Base-by-base conservation (phyloP, 2,329 filamentous ascomycete genomes). In the Myriosclerotinia scirpicola region DNA sequence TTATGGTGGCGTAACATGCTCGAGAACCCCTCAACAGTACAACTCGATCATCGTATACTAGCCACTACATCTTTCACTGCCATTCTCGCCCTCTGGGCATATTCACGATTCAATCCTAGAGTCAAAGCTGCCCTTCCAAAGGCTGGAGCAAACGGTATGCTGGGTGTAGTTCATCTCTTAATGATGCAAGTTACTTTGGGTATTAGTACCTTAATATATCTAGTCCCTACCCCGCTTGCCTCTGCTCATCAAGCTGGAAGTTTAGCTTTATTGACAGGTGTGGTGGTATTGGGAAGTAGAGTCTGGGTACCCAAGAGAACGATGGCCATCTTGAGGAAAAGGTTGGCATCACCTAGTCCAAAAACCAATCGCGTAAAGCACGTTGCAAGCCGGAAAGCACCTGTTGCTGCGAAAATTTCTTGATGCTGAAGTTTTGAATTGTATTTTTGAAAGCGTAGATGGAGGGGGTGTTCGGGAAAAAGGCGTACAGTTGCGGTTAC, bases 1-100 rank as follows among this genome's bases (percentile, higher is more conserved):
- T 82, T 98, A 22, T 93, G 90, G 87, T 99, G 95, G 95, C 89
- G 95, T 75, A 99, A 99, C 80, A 90, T 96, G 84, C 88, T 98
- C 44, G 95, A 98, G 82, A 99, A 99, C 80, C 96, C 95, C 4
- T 93, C 91, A 20, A 86, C 96, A 36, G 96, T 98, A 2, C 96
- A 99, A 80, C 86, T 99, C 54, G 92, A 99, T 79, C 95, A 99
- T 81, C 90, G 96, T 54, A 91, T 96, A 73, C 84, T 98, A 46
- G 96, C 95, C 67, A 92, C 89, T 56, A 93, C 92, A 20, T 97
- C 94, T 0, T 96, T 97, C 78, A 90, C 87, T 64, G 85, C 90
- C 69, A 87, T 98, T 69, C 81, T 96, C 71, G 84, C 87, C 5
- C 84, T 99, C 12, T 96, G 89, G 78, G 85, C 86, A n/a, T 98